Base-by-base conservation (phyloP, 129 eudicot species). In the Flaveria bidentis region DNA sequence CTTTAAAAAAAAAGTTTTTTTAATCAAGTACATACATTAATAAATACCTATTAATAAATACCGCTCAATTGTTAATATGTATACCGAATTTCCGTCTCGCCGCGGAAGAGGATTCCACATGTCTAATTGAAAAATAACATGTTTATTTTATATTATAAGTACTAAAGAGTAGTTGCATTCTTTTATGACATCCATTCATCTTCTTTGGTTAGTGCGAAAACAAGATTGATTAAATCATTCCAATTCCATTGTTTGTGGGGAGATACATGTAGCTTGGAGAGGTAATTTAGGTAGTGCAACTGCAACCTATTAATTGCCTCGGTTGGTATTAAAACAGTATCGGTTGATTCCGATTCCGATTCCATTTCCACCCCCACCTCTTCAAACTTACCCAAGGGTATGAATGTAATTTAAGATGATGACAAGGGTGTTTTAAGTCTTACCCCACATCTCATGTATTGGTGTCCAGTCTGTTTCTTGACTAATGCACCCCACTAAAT, bases 391-490 rank as follows among this genome's bases (percentile, higher is more conserved):
- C 22, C 1, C 14, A 77, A 83, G 82, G 86, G 71, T 71, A 74
- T 61, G 11, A 53, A 41, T 52, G 77, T 69, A 76, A 80, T 13
- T 45, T 57, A 14, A 25, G 9, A 23, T 7, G 20, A 51, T 46
- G 49, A 25, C 63, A 82, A 74, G 86, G 88, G 84, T 75, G 75
- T 45, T 78, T 69, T 69, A 47, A 39, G 86, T 73, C 88, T 73
- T 57, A 55, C 42, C 67, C 10, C 50, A 42, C 52, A 56, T 30
- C 55, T 56, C 30, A 74, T 81, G 81, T 69, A 67, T 62, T 80
- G 85, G 83, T 82, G 74, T 78, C 85, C 82, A 77, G 82, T 78
- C 87, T 84, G 82, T 86, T 81, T 81, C 67, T 84, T 81, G 83
- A 84, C 89, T 76, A 71, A 55, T 76, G 82, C 77, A 58, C 76